Base-by-base conservation (phyloP, 1,139 yeast species). In the Blastobotrys arbuscula region DNA sequence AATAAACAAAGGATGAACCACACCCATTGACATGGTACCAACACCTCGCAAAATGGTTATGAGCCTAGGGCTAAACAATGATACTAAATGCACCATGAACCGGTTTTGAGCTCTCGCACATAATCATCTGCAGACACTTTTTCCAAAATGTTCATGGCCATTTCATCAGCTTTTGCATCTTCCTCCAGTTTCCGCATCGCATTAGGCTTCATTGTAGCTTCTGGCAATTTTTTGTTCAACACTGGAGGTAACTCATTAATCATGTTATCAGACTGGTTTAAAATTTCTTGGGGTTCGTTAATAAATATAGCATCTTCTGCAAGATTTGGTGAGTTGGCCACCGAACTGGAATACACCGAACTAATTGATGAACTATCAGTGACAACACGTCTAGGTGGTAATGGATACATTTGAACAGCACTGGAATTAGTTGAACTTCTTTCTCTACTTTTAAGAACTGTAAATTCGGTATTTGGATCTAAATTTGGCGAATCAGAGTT, bases 71-170 rank as follows among this genome's bases (percentile, higher is more conserved):
- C n/a, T 38, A 21, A 37, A 42, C 20, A 34, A 24, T 33, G 42
- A 12, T 35, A 23, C 10, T 31, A 57, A 36, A 59, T 57, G 48
- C 51, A 55, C 61, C 61, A 58, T 19, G 59, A 55, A 42, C 59
- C 60, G 28, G 57, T 52, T 41, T 53, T 53, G 49, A 58, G 53
- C 47, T 55, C 63, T 23, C 55, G 52, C 28, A 57, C 49, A 49
- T 62, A 60, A 36, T 60, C 63, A 42, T 60, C 59, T 19, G 61
- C 62, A 38, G 56, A 55, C 21, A 64, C 64, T 49, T 58, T 59
- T 47, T 58, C 67, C 45, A 66, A 53, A 44, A 66, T 66, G 36
- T 58, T 52, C 60, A 61, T 61, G 20, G 70, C 70, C 62, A 66
- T 63, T 45, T 61, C 64, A 49, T 66, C 70, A 20, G 68, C 69